Conservation (phyloP, 2,329 filamentous ascomycete genomes). For the Triangularia setosa region DNA sequence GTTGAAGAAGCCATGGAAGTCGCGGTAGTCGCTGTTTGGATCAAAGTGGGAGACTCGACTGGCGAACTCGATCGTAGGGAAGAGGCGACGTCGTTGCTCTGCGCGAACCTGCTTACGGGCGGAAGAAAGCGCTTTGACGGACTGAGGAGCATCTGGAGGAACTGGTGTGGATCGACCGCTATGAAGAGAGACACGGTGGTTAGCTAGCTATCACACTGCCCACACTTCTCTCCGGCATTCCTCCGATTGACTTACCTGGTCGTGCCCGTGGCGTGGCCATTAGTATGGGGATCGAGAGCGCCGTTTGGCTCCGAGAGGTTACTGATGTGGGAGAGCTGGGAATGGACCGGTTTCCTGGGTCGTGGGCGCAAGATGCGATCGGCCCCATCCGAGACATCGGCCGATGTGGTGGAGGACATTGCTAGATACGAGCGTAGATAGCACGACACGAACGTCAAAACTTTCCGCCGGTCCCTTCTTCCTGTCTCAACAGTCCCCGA, state of each 20-base stretch:
- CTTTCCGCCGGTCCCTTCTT: neutral
- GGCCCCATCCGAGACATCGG: constrained; percentile 28
- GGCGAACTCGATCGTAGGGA: constrained; percentile 88
- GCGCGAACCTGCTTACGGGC: constrained; percentile 80
- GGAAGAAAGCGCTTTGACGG: constrained; percentile 77
- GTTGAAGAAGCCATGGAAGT: constrained; percentile 97
- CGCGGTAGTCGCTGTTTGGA: constrained; percentile 81
- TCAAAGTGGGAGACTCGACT: constrained; percentile 94
- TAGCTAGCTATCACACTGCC: neutral
- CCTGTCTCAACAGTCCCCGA: neutral
- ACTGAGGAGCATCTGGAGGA: constrained; percentile 87
- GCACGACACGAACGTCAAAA: neutral
- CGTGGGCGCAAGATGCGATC: constrained; percentile 47
- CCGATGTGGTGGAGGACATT: constrained; percentile 31
- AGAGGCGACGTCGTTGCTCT: constrained; percentile 76
- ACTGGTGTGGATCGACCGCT: constrained; percentile 82
- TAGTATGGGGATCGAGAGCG: constrained; percentile 33
- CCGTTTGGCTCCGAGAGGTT: constrained; percentile 36
- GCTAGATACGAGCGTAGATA: neutral
- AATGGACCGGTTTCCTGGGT: constrained; percentile 47
- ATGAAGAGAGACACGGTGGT: constrained; percentile 6
- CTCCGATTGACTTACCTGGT: constrained; percentile 39
- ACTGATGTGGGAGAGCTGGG: constrained; percentile 44
- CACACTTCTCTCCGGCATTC: neutral
- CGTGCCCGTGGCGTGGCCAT: constrained; percentile 35